A percentile compares a stretch with the other conserved stretches of the same genome.
These are phyloP conservation scores for Atkinsonella texensis DNA, from an alignment of 2,329 filamentous ascomycete species.

Conservation along the genomic window DNA sequence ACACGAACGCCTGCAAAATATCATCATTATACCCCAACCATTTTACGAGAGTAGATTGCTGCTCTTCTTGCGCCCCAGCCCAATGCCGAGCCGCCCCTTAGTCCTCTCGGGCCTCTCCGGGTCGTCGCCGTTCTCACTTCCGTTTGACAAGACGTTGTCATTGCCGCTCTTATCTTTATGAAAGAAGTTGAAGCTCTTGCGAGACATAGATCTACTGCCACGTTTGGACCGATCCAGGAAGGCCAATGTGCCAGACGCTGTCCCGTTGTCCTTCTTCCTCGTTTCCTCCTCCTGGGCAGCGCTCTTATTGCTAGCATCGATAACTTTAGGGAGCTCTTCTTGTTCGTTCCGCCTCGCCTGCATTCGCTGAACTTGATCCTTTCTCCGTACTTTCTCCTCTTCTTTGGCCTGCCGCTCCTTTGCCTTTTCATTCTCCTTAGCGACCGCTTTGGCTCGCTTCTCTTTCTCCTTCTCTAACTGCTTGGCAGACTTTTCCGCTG, in stretches of 20 bases:
- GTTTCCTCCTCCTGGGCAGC: constrained; percentile 40
- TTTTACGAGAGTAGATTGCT: constrained; percentile 26
- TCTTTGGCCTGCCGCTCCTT: constrained; percentile 14
- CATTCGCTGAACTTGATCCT: constrained; percentile 44
- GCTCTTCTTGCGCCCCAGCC: constrained; percentile 61
- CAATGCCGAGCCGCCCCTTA: constrained; percentile 55
- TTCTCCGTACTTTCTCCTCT: constrained; percentile 26
- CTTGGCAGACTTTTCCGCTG: constrained; percentile 44
- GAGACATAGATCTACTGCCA: constrained; percentile 66
- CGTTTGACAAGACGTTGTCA: constrained; percentile 13
- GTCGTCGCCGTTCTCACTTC: constrained; percentile 18
- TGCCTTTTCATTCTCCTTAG: constrained; percentile 20
- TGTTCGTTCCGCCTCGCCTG: constrained; percentile 43
- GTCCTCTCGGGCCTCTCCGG: constrained; percentile 36
- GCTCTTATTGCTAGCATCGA: constrained; percentile 54
- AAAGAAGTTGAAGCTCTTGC: constrained; percentile 60
- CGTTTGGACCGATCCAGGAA: constrained; percentile 56
- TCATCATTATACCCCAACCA: constrained; percentile 4
- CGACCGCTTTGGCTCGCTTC: constrained; percentile 28
- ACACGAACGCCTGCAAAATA: constrained; percentile 6
- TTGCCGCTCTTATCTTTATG: constrained; percentile 35
- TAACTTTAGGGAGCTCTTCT: constrained; percentile 47
- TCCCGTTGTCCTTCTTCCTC: constrained; percentile 26
- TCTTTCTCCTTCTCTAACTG: constrained; percentile 25
- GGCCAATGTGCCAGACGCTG: constrained; percentile 26